phyloP scores from a whole-genome alignment of 805 yeast species.

The Zygoascus ofunaensis region DNA sequence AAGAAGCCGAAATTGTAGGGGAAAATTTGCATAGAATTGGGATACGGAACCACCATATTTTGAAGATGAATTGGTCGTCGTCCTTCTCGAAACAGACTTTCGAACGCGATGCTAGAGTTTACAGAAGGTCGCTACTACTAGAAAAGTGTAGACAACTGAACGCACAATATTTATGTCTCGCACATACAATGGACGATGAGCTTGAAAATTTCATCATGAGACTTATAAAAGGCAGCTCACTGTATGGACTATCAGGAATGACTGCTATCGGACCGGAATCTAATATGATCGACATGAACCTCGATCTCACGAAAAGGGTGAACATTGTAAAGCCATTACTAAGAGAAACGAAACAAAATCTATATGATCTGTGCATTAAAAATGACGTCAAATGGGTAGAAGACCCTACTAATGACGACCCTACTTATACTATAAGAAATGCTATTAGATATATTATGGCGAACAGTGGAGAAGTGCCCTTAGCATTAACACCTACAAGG shows the following conservation, averaged over 20 bases:
- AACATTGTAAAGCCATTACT: conserved; percentile 46
- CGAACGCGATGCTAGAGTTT: conserved; percentile 52
- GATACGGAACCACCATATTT: conserved; percentile 27
- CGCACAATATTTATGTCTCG: conserved; percentile 41
- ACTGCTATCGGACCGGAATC: conserved; percentile 22
- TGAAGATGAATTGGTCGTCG: conserved; percentile 22
- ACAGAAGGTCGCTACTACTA: conserved; percentile 41
- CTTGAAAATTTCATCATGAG: conserved; percentile 59
- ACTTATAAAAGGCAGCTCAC: conserved; percentile 35
- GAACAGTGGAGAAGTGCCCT: conserved; percentile 5
- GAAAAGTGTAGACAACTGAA: conserved; percentile 32
- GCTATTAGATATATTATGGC: conserved; percentile 33
- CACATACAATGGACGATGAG: conserved; percentile 67
- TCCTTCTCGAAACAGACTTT: conserved; percentile 21
- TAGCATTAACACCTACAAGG: conserved; percentile 5
- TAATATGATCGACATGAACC: background rate
- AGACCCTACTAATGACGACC: conserved; percentile 53
- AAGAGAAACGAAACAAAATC: conserved; percentile 34
- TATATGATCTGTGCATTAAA: conserved; percentile 38
- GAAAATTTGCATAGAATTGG: conserved; percentile 18
- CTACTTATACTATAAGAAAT: conserved; percentile 49
- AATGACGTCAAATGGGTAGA: conserved; percentile 53
- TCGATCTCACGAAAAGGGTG: conserved; percentile 14
- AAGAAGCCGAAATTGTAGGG: conserved; percentile 41
- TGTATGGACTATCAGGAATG: conserved; percentile 58